Evolutionary conservation across 352 stramenopile species (phyloP), one percentile per base, ranked within the genome.

Genomic region (Phytophthora macrochlamydospora): DNA sequence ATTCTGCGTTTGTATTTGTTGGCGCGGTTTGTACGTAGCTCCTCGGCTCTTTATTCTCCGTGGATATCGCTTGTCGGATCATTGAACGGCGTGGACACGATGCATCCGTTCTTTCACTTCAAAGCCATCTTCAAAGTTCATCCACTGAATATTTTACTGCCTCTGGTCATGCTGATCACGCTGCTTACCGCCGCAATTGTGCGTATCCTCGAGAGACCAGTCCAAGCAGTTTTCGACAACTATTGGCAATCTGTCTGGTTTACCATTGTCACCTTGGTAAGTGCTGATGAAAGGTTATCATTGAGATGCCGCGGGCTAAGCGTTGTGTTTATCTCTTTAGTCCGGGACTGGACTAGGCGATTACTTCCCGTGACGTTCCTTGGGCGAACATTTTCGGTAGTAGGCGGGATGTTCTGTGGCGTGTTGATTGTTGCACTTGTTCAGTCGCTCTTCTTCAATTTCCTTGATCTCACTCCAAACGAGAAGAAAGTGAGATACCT

Each of bases 71-170:
- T 91, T 11, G 73, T 93, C 33, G 84, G 84, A 0, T 82, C 82
- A 11, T 59, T 93, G 28, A 90, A 93, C 51, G 83, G 89, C n/a
- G 76, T 93, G 56, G 86, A 93, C 51, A 75, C 82, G 7, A 88
- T 91, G 82, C 74, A 68, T n/a, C 84, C 84, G 6, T 89, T 88
- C 50, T 93, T 93, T 50, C 84, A 93, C 59, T 93, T 93, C 62
- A 91, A 91, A 43, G 77, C 82, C 35, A 78, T 93, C 18, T 93
- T 93, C 67, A 91, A 89, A 63, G 79, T 89, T 40, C 72, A 72
- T 7, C 84, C 84, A 31, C 66, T 91, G 37, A 75, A 82, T 13
- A 61, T 93, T 7, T 62, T 93, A n/a, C 53, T 93, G 33, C 79
- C 79, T 0, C 56, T 91, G 30, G 73, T 80, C 44, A 46, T 89